Conservation (phyloP, 441 rosid species). For the Erysimum cheiri region DNA sequence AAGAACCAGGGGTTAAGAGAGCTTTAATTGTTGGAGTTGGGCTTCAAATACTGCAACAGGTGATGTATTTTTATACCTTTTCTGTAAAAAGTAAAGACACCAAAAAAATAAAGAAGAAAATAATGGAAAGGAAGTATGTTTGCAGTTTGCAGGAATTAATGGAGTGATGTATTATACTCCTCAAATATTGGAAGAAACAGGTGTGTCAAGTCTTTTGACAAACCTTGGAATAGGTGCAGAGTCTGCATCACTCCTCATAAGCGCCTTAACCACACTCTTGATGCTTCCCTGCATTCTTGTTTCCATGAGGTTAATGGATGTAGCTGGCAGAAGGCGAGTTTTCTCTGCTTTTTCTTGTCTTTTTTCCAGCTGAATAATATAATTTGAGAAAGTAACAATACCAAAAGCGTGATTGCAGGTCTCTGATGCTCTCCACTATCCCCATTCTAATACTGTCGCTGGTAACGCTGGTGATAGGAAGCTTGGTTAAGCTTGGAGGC, state of each 20-base stretch:
- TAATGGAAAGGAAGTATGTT: constrained; percentile 23
- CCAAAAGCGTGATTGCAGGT: constrained; percentile 44
- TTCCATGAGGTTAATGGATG: constrained; percentile 63
- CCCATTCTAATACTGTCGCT: constrained; percentile 54
- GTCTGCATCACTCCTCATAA: constrained; percentile 58
- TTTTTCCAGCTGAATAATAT: background rate
- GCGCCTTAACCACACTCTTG: constrained; percentile 53
- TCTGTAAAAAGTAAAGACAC: background rate
- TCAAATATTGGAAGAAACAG: constrained; percentile 60
- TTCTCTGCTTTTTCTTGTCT: background rate
- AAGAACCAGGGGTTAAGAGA: constrained; percentile 81
- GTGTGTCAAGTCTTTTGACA: constrained; percentile 54
- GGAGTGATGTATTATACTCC: constrained; percentile 66
- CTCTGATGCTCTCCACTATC: constrained; percentile 55
- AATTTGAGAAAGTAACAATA: constrained; percentile 9
- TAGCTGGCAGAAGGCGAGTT: constrained; percentile 59
- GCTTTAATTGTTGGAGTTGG: constrained; percentile 84
- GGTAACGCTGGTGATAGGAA: constrained; percentile 46
- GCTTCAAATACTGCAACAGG: constrained; percentile 89
- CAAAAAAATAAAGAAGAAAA: constrained; percentile 1
- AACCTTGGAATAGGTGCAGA: constrained; percentile 50
- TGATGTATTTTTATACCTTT: constrained; percentile 16
- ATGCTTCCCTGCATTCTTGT: constrained; percentile 62
- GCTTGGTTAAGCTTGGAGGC: constrained; percentile 45
- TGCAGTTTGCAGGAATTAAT: constrained; percentile 64